phyloP scores from a whole-genome alignment of 2,329 filamentous ascomycete species.

The Fusarium papillatum region DNA sequence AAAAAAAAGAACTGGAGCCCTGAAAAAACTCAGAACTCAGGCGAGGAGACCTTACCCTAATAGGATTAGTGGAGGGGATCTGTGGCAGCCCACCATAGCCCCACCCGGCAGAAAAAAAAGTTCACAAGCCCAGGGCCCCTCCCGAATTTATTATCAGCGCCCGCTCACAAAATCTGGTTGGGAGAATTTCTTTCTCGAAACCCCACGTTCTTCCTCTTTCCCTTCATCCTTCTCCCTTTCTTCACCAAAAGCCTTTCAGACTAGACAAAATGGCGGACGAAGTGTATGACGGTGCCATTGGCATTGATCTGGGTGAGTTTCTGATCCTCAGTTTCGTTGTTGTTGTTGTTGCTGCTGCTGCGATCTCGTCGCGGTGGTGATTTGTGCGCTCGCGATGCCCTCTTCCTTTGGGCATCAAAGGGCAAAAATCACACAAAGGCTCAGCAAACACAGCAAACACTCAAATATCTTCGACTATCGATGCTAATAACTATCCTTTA shows the following conservation, averaged over 20 bases:
- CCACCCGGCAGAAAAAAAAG: conserved; percentile 49
- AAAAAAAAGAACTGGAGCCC: conserved; percentile 37
- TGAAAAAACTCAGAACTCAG: conserved; percentile 50
- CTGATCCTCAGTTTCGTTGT: conserved; percentile 7
- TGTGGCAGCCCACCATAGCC: conserved; percentile 35
- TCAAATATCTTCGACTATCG: not conserved
- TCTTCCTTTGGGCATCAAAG: conserved; percentile 3
- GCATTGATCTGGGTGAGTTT: conserved; percentile 96
- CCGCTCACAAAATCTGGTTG: conserved; percentile 50
- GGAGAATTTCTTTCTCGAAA: conserved; percentile 55
- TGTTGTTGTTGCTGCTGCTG: conserved; percentile 3
- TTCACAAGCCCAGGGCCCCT: conserved; percentile 43
- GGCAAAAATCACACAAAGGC: not conserved
- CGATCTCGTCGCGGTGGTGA: not conserved
- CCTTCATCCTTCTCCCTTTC: conserved; percentile 43
- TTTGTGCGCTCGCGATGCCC: conserved; percentile 32
- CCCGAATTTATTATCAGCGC: conserved; percentile 48
- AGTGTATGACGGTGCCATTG: conserved; percentile 99
- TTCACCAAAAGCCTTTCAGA: conserved; percentile 45
- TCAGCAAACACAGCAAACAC: not conserved
- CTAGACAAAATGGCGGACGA: conserved; percentile 88
- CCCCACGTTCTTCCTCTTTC: conserved; percentile 51
- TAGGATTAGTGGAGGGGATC: conserved; percentile 44
- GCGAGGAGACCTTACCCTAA: conserved; percentile 37
- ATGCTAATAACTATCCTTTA: conserved; percentile 28